These are phyloP conservation scores for Cryphonectria parasitica DNA, from an alignment of 2,329 filamentous ascomycete species.

Conservation along the genomic window DNA sequence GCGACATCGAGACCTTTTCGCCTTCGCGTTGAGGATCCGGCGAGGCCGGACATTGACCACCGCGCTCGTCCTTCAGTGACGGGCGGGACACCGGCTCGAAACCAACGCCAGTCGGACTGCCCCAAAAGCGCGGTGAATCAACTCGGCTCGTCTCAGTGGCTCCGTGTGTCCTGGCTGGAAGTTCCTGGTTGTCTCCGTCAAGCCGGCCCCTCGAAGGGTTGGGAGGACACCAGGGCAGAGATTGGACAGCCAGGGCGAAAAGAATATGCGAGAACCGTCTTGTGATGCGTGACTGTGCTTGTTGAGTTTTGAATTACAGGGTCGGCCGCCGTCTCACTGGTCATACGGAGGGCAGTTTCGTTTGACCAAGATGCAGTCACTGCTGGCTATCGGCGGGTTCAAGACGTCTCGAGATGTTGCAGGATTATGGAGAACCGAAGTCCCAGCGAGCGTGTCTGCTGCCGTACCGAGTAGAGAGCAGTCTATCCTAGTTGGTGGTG, in stretches of 20 bases:
- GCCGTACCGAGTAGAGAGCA: slow-evolving; percentile 1
- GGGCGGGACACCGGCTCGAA: slow-evolving; percentile 31
- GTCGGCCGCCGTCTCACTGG: slow-evolving; percentile 22
- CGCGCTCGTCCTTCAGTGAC: slow-evolving; percentile 34
- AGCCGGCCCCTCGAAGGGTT: slow-evolving; percentile 30
- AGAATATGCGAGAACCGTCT: slow-evolving; percentile 26
- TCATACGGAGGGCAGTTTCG: slow-evolving; percentile 25
- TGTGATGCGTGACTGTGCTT: slow-evolving; percentile 21
- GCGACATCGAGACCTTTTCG: slow-evolving; percentile 68
- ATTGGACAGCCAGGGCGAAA: slow-evolving; percentile 35
- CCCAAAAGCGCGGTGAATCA: slow-evolving; percentile 18
- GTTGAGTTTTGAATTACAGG: slow-evolving; percentile 21
- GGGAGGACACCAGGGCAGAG: slow-evolving; percentile 31
- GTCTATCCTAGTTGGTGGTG: neutral
- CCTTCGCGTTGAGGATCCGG: slow-evolving; percentile 55
- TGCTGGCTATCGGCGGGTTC: slow-evolving; percentile 6
- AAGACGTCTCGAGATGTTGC: slow-evolving; percentile 1
- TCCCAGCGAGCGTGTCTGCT: neutral
- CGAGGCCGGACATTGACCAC: slow-evolving; percentile 62
- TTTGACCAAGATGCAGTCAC: slow-evolving; percentile 15
- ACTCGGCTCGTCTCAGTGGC: slow-evolving; percentile 15
- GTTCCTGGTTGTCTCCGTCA: slow-evolving; percentile 30
- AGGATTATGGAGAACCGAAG: neutral
- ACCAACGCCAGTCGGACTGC: slow-evolving; percentile 26
- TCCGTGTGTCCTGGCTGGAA: slow-evolving; percentile 17